Percentiles rank a stretch among this genome's conserved stretches.
Conservation (phyloP, 2,329 filamentous ascomycete species). For the Fusarium goolgardi region DNA sequence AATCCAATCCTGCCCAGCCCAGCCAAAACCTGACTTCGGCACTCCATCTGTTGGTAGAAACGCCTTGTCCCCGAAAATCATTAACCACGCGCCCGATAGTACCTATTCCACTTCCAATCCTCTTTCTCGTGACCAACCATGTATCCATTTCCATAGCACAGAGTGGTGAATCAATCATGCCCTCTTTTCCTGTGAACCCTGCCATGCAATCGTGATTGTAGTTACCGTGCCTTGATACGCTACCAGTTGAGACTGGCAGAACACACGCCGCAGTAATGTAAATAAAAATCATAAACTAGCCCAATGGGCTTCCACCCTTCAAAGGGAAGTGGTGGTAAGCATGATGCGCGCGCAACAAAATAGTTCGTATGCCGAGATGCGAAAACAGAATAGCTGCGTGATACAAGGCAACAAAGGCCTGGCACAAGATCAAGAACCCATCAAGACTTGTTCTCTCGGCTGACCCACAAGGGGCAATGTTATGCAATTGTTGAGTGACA, state of each 20-base stretch:
- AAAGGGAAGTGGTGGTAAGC: conserved; percentile 20
- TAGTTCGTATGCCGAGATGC: conserved; percentile 9
- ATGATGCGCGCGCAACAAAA: conserved; percentile 25
- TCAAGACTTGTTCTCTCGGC: conserved; percentile 28
- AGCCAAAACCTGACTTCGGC: conserved; percentile 22
- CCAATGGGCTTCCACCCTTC: conserved; percentile 27
- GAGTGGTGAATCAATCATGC: conserved; percentile 27
- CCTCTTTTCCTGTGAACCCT: conserved; percentile 36
- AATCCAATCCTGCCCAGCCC: conserved; percentile 8
- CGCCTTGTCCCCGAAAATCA: conserved; percentile 43
- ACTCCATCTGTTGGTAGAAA: conserved; percentile 31
- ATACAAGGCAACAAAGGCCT: conserved; percentile 13
- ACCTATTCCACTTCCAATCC: conserved; percentile 22
- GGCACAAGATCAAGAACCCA: conserved; percentile 4
- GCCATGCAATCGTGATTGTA: conserved; percentile 43
- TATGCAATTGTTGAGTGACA: conserved; percentile 18
- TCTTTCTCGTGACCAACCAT: conserved; percentile 31
- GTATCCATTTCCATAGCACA: conserved; percentile 32
- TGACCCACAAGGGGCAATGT: conserved; percentile 22
- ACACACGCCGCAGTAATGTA: conserved; percentile 21
- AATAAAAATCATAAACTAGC: conserved; percentile 45
- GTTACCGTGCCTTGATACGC: conserved; percentile 28
- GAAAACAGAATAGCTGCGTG: conserved; percentile 18
- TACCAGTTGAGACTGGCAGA: conserved; percentile 29
- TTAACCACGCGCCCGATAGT: conserved; percentile 40